A percentile compares a stretch with the other conserved stretches of the same genome.
phyloP scores from a whole-genome alignment of 768 basidiomycete genomes.

The Holtermannia corniformis region DNA sequence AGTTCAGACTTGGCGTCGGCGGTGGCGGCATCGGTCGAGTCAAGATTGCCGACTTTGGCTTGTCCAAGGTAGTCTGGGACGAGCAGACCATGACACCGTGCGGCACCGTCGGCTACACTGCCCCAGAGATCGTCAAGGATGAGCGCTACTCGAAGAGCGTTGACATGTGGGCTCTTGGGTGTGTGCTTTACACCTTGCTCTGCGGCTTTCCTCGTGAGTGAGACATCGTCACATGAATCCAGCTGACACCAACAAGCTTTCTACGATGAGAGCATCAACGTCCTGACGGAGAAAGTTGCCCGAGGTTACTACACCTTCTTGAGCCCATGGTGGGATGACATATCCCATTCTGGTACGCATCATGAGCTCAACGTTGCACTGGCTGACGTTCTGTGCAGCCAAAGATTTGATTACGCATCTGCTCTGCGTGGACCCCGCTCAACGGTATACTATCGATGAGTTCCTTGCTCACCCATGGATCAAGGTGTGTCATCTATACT shows the following conservation, averaged over 20 bases:
- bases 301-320: constrained; percentile 95
- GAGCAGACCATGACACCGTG: constrained; percentile 99
- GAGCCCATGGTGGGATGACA: constrained; percentile 99
- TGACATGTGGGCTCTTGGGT: constrained; percentile 99
- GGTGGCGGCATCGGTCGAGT: constrained; percentile 96
- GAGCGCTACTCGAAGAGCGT: constrained; percentile 61
- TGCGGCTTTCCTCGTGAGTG: constrained; percentile 64
- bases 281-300: constrained; percentile 96
- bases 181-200: constrained; percentile 94
- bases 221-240: neutral
- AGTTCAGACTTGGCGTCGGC: constrained; percentile 81
- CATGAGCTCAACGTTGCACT: neutral
- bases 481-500: constrained; percentile 45
- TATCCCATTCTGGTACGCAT: constrained; percentile 61
- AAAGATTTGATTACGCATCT: constrained; percentile 93
- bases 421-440: constrained; percentile 87
- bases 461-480: constrained; percentile 97
- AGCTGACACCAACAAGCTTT: constrained; percentile 57
- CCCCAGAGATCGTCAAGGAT: constrained; percentile 98
- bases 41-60: constrained; percentile 97
- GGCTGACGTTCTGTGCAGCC: constrained; percentile 46
- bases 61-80: constrained; percentile 97
- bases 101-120: constrained; percentile 99
- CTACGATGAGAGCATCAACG: constrained; percentile 97
- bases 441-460: constrained; percentile 95